A percentile compares a stretch with the other conserved stretches of the same genome.
Conservation (phyloP, 2,329 filamentous ascomycete species). For the Atkinsonella texensis region DNA sequence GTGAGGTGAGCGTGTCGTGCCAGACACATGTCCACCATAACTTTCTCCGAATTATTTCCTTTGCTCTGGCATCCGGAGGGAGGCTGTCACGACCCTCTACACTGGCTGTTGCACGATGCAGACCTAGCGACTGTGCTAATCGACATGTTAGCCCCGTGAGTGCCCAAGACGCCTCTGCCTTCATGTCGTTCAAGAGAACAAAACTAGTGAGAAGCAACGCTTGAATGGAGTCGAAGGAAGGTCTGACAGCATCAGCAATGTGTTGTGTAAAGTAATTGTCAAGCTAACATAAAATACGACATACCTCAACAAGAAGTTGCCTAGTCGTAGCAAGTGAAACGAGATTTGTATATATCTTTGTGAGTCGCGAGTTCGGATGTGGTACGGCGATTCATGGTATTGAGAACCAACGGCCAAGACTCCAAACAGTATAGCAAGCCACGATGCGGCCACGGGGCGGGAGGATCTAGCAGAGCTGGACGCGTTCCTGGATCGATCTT, state of each 20-base stretch:
- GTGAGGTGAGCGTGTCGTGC: constrained; percentile 54
- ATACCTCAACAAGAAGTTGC: constrained; percentile 43
- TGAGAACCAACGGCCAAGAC: constrained; percentile 55
- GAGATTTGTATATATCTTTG: constrained; percentile 52
- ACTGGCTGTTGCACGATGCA: constrained; percentile 36
- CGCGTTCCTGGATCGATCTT: constrained; percentile 47
- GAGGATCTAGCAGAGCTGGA: constrained; percentile 32
- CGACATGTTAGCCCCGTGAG: constrained; percentile 51
- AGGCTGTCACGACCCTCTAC: constrained; percentile 33
- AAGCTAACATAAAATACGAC: constrained; percentile 18
- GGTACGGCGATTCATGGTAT: constrained; percentile 53
- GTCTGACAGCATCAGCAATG: constrained; percentile 23
- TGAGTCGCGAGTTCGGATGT: constrained; percentile 45
- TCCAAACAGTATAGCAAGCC: constrained; percentile 53
- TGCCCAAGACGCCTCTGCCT: constrained; percentile 56
- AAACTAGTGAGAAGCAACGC: constrained; percentile 51
- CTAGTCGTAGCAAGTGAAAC: constrained; percentile 51
- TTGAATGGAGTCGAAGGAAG: constrained; percentile 54
- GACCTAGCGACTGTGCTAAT: constrained; percentile 51
- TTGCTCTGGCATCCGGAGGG: constrained; percentile 33
- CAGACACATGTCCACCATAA: constrained; percentile 55
- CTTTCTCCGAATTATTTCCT: constrained; percentile 41
- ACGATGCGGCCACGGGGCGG: constrained; percentile 47
- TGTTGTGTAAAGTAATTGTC: background rate
- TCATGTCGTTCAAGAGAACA: constrained; percentile 56